Base-by-base conservation (phyloP, 2,329 filamentous ascomycete species). In the Pseudogymnoascus sp. region DNA sequence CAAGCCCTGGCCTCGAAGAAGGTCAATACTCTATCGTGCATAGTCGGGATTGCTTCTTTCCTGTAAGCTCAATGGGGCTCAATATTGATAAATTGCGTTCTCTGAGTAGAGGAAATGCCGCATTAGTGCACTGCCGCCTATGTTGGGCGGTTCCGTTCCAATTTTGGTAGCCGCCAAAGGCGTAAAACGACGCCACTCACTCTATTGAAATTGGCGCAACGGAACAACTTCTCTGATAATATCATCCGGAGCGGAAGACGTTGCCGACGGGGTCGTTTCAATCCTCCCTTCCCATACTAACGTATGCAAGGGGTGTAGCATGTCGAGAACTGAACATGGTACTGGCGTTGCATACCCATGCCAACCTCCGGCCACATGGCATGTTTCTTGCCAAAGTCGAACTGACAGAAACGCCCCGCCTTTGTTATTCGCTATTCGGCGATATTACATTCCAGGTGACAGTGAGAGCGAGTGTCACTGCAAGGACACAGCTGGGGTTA, bases 21-120 rank as follows among this genome's bases (percentile, higher is more conserved):
- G 44, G 44, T 54, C 44, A 54, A 54, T 54, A 54, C 44, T 54
- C 44, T 54, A 54, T 54, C 44, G 44, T 54, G 44, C 29, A 54
- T 54, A 17, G 44, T 54, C 8, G 8, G 29, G 29, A 33, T 54
- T 54, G 44, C 44, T 33, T 54, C 44, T 54, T 54, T 54, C 44
- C 29, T 54, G 44, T 54, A 54, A 54, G 44, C 26, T 54, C 44
- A 5, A 1, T 15, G 44, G 44, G 29, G 13, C 21, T 54, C 44
- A 54, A 54, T 54, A 54, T 54, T 33, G 44, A 31, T 9, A 17
- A n/a, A 33, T n/a, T 54, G n/a, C 26, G 26, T 17, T 26, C n/a
- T 29, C 26, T 33, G 44, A 33, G 33, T 33, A 54, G 29, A 33
- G 26, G 26, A 31, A 54, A 33, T 33, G 26, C 26, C 26, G 44